Evolutionary conservation across 495 filamentous ascomycete genomes (phyloP).

Genomic region (Talaromyces wortmannii): DNA sequence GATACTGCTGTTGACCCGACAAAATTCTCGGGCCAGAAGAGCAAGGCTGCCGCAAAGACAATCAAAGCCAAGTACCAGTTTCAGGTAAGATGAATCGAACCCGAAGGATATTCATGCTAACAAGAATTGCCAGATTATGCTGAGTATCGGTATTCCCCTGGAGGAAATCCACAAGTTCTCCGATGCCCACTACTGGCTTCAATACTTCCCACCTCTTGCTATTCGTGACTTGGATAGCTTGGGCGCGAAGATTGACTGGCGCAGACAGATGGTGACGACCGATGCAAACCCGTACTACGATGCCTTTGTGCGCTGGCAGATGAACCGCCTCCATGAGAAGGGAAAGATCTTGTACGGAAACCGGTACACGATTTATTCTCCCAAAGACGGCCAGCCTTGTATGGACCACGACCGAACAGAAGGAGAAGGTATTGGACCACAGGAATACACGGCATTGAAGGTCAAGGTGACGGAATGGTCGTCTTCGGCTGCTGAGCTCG

Average conservation of each 20-base stretch:
- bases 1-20: conserved; percentile 68
- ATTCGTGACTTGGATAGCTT: conserved; percentile 76
- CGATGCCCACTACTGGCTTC: conserved; percentile 79
- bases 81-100: conserved; percentile 28
- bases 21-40: conserved; percentile 91
- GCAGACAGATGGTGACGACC: conserved; percentile 85
- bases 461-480: conserved; percentile 85
- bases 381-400: conserved; percentile 95
- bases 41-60: conserved; percentile 85
- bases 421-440: conserved; percentile 83
- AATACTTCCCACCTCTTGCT: conserved; percentile 81
- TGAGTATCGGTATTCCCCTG: conserved; percentile 72
- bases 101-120: neutral
- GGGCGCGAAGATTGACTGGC: conserved; percentile 86
- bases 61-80: conserved; percentile 88
- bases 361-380: conserved; percentile 90
- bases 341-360: conserved; percentile 93
- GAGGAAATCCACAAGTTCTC: conserved; percentile 90
- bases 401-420: conserved; percentile 94
- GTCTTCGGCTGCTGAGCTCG: conserved; percentile 54
- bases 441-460: conserved; percentile 91
- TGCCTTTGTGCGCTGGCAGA: conserved; percentile 94
- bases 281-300: conserved; percentile 98
- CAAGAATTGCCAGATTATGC: conserved; percentile 52
- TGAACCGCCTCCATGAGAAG: conserved; percentile 84